Percentiles rank a stretch among this genome's conserved stretches.
Evolutionary conservation across 202 grass and related monocot genomes (phyloP).

Genomic region (Setaria italica): DNA sequence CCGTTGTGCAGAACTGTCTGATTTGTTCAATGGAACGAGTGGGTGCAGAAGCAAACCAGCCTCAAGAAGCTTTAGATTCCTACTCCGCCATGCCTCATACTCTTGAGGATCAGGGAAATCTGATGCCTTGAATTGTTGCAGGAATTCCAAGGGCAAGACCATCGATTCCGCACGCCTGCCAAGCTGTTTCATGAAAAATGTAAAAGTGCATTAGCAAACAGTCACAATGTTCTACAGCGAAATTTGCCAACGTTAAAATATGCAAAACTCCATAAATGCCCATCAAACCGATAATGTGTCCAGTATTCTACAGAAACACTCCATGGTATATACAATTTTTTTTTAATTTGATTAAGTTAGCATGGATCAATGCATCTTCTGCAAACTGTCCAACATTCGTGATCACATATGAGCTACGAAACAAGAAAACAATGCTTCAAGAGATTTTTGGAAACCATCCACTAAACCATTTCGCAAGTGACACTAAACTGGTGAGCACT

Average conservation of each 20-base stretch:
- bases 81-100: conserved; percentile 74
- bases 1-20: conserved; percentile 73
- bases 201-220: not conserved
- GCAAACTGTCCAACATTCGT: not conserved
- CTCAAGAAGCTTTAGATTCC: conserved; percentile 93
- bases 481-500: not conserved
- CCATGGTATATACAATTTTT: not conserved
- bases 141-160: conserved; percentile 94
- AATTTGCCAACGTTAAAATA: not conserved
- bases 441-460: not conserved
- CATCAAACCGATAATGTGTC: conserved; percentile 18
- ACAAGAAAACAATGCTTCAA: conserved; percentile 24
- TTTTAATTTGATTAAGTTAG: conserved; percentile 16
- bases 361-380: not conserved
- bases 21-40: conserved; percentile 71
- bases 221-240: not conserved
- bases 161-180: conserved; percentile 80
- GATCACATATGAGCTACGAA: not conserved
- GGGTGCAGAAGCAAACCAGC: conserved; percentile 85
- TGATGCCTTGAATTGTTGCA: conserved; percentile 90
- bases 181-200: conserved; percentile 61
- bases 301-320: conserved; percentile 2
- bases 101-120: conserved; percentile 87
- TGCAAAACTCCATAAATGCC: not conserved
- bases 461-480: conserved; percentile 12